These are phyloP conservation scores for Trifolium dubium DNA, from an alignment of 306 rosid genomes.

Conservation along the genomic window DNA sequence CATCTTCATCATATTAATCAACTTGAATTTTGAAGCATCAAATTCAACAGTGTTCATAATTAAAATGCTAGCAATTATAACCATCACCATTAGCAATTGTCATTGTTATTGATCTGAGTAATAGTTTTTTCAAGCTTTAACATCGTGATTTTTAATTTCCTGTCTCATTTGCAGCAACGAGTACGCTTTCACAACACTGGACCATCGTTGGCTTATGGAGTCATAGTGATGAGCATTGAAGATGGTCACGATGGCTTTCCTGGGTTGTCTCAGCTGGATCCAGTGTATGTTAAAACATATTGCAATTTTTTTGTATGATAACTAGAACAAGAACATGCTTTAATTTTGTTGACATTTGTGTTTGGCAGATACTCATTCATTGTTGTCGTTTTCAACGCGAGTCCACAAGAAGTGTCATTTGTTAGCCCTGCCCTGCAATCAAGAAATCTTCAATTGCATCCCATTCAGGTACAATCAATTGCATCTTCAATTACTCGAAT, in stretches of 20 bases:
- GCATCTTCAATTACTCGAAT: background rate
- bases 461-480: constrained; percentile 63
- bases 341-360: constrained; percentile 37
- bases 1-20: background rate
- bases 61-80: background rate
- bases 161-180: constrained; percentile 54
- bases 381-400: constrained; percentile 77
- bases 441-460: constrained; percentile 78
- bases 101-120: background rate
- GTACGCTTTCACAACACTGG: constrained; percentile 84
- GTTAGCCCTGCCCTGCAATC: constrained; percentile 53
- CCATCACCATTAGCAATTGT: background rate
- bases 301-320: constrained; percentile 26
- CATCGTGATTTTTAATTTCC: background rate
- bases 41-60: background rate
- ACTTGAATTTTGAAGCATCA: background rate
- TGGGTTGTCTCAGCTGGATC: constrained; percentile 86
- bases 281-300: constrained; percentile 63
- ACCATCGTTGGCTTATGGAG: constrained; percentile 62
- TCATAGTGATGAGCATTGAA: constrained; percentile 91
- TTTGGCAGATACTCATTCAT: constrained; percentile 70
- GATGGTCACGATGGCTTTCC: constrained; percentile 78
- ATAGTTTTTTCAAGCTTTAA: background rate
- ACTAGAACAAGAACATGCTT: background rate
- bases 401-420: constrained; percentile 74